Conservation (phyloP, 805 yeast genomes). For the Metschnikowia proteae region DNA sequence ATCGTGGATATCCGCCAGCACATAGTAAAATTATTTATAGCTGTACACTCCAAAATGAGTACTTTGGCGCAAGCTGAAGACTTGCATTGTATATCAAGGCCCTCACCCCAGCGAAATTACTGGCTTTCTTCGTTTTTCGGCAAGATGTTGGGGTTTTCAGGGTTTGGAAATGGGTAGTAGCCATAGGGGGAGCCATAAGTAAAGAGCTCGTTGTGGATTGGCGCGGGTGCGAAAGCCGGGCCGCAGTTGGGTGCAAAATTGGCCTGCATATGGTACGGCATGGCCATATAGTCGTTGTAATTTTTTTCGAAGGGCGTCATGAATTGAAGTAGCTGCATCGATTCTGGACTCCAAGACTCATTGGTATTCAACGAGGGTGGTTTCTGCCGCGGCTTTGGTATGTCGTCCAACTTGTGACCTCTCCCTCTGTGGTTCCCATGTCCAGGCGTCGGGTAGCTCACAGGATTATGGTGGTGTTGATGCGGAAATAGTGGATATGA, state of each 20-base stretch:
- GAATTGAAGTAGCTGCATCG: background rate
- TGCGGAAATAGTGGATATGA: background rate
- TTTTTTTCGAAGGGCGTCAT: background rate
- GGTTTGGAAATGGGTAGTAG: background rate
- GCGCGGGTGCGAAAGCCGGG: slow-evolving; percentile 2
- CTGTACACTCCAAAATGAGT: too few species aligned
- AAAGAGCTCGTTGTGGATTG: background rate
- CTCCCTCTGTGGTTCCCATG: background rate
- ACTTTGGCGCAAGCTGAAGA: too few species aligned
- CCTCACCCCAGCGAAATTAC: too few species aligned
- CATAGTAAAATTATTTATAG: too few species aligned
- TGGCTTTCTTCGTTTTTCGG: background rate
- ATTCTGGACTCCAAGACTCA: background rate
- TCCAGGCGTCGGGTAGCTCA: background rate
- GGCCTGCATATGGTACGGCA: slow-evolving; percentile 2
- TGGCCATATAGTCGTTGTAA: slow-evolving; percentile 1
- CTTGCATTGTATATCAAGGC: too few species aligned
- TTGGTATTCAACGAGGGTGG: background rate
- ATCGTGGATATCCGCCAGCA: background rate
- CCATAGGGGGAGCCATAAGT: background rate
- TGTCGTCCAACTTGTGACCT: background rate
- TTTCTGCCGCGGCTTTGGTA: background rate
- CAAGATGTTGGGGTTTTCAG: background rate
- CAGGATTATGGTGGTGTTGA: background rate
- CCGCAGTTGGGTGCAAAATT: slow-evolving; percentile 3